Percentiles rank a stretch among this genome's conserved stretches.
Conservation (phyloP, 2,329 filamentous ascomycete species). For the Pseudogymnoascus sp. region DNA sequence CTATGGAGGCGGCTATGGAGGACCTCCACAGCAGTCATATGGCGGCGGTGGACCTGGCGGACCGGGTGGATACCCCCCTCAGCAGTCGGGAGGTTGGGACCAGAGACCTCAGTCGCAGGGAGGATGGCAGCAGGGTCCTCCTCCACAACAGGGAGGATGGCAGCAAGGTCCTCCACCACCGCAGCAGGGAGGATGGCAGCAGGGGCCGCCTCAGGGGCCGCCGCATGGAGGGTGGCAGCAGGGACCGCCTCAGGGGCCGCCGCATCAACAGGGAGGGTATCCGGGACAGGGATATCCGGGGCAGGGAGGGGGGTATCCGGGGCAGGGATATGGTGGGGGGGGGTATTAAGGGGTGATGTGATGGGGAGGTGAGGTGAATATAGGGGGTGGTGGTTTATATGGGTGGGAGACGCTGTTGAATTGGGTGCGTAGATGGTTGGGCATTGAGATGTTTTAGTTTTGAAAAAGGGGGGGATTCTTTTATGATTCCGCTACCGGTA, state of each 20-base stretch:
- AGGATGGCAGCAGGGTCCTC: slow-evolving; percentile 17
- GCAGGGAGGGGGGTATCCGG: slow-evolving; percentile 17
- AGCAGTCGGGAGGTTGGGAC: slow-evolving; percentile 20
- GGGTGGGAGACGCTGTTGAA: neutral
- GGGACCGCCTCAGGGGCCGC: slow-evolving; percentile 20
- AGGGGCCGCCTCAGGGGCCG: slow-evolving; percentile 23
- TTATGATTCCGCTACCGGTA: neutral
- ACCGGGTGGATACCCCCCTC: slow-evolving; percentile 31
- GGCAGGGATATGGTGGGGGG: slow-evolving; percentile 23
- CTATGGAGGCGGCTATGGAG: slow-evolving; percentile 11
- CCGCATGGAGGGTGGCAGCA: slow-evolving; percentile 20
- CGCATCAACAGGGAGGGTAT: slow-evolving; percentile 27
- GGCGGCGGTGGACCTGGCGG: slow-evolving; percentile 13
- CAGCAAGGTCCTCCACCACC: slow-evolving; percentile 16
- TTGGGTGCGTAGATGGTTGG: neutral
- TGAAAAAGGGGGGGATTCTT: neutral
- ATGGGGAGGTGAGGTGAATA: neutral
- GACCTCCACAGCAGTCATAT: slow-evolving; percentile 8
- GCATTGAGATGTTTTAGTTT: neutral
- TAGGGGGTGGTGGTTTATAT: neutral
- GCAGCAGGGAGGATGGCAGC: slow-evolving; percentile 20
- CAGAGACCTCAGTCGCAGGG: slow-evolving; percentile 24
- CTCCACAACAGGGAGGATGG: slow-evolving; percentile 17
- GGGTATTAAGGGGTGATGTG: neutral
- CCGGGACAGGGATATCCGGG: slow-evolving; percentile 16